Evolutionary conservation across 345 rosid species (phyloP).

Genomic region (Draba incana): DNA sequence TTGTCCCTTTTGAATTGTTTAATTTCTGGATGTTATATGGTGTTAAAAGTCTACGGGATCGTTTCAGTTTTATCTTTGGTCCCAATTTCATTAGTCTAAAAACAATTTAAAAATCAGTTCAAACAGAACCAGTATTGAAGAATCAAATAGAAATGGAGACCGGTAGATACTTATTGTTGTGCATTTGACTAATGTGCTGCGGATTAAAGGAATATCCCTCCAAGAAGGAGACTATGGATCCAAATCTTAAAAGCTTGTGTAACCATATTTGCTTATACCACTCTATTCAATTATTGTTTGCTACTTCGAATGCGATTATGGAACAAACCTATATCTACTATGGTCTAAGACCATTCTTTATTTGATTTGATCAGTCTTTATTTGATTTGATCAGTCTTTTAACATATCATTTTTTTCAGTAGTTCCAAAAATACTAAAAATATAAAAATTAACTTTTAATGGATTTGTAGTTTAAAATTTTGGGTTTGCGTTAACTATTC

Average conservation of each 20-base stretch:
- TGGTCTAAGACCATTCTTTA: background rate
- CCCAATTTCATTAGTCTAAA: background rate
- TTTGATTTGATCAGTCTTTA: background rate
- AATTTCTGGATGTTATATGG: background rate
- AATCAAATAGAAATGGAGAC: background rate
- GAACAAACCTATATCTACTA: background rate
- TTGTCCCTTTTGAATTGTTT: slow-evolving; percentile 1
- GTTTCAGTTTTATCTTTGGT: background rate
- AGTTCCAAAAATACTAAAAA: too few species aligned
- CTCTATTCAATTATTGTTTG: background rate
- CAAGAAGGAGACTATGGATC: slow-evolving; percentile 5
- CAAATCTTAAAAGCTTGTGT: background rate
- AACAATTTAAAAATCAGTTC: background rate
- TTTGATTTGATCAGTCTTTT: too few species aligned
- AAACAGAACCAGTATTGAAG: background rate
- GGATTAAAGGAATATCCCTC: background rate
- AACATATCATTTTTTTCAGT: too few species aligned
- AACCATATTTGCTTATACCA: slow-evolving; percentile 3
- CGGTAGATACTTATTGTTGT: background rate
- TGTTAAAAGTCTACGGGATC: background rate
- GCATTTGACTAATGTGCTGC: slow-evolving; percentile 2
- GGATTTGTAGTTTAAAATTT: too few species aligned
- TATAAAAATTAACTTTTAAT: too few species aligned
- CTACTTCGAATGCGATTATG: background rate
- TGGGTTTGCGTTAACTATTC: too few species aligned